Conservation (phyloP, 257 asterid species). For the Rubia yunnanensis region DNA sequence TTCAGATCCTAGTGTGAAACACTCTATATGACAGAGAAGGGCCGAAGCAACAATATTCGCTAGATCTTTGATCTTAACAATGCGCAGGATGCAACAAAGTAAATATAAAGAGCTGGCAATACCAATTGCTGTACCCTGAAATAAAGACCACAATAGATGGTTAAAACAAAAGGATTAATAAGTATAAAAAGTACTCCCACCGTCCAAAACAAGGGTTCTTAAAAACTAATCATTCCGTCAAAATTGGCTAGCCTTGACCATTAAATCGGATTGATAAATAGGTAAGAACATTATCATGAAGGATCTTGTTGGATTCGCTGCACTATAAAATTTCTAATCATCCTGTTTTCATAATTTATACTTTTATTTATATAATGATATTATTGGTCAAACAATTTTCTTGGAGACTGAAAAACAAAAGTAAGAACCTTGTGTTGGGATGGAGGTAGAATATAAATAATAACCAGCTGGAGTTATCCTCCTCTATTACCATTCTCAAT, state of each 20-base stretch:
- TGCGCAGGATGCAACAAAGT: constrained; percentile 95
- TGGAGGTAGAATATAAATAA: neutral
- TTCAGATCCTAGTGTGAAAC: constrained; percentile 36
- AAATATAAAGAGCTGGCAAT: constrained; percentile 74
- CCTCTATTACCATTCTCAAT: constrained; percentile 42
- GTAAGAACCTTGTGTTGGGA: neutral
- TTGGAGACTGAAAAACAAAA: neutral
- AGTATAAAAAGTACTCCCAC: neutral
- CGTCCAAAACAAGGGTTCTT: neutral
- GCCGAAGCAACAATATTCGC: constrained; percentile 86
- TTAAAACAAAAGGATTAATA: constrained; percentile 1
- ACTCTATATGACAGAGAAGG: constrained; percentile 57
- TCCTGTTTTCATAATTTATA: neutral
- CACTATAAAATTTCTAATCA: neutral
- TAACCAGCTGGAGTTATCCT: constrained; percentile 27
- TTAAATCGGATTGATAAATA: neutral
- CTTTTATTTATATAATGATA: neutral
- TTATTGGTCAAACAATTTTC: neutral
- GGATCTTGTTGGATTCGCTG: neutral
- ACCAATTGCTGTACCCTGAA: constrained; percentile 71
- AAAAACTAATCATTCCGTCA: too few relatives aligned
- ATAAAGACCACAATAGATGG: constrained; percentile 25
- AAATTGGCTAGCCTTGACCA: neutral
- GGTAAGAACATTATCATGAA: neutral
- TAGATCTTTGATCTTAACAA: constrained; percentile 92